These are phyloP conservation scores for Hypholoma fasciculare DNA, from an alignment of 768 basidiomycete genomes.

Conservation along the genomic window DNA sequence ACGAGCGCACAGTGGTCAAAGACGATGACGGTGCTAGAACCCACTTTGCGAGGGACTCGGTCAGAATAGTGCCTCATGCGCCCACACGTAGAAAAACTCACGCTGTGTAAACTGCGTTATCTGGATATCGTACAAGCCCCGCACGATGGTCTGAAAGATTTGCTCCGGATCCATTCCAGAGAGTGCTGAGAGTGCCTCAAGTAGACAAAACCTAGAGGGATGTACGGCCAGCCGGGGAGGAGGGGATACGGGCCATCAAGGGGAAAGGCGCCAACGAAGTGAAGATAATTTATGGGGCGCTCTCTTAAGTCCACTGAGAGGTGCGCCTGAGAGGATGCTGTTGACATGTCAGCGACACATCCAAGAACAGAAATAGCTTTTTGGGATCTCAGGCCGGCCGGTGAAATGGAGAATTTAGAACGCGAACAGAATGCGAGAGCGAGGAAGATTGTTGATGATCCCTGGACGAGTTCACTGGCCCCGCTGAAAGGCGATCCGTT, in stretches of 20 bases:
- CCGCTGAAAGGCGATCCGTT: no score
- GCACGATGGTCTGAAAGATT: not conserved
- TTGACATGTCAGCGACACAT: no score
- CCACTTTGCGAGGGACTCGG: not conserved
- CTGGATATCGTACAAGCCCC: not conserved
- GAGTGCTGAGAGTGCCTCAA: not conserved
- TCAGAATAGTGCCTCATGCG: no score
- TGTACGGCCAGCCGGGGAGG: not conserved
- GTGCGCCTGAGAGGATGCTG: not conserved
- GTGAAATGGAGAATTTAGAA: no score
- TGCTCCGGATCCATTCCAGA: not conserved
- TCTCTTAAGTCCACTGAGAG: not conserved
- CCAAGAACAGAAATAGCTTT: no score
- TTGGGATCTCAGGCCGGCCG: no score
- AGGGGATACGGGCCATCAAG: not conserved
- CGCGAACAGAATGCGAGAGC: no score
- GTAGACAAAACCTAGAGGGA: not conserved
- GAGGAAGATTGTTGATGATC: no score
- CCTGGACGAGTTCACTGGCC: no score
- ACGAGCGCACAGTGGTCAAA: not conserved
- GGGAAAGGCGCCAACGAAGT: not conserved
- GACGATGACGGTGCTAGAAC: not conserved
- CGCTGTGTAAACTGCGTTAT: not conserved
- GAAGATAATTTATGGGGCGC: not conserved
- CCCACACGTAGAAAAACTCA: not conserved